These are phyloP conservation scores for Mortierella polycephala DNA, from an alignment of 371 early-diverging fungal species.

Conservation along the genomic window DNA sequence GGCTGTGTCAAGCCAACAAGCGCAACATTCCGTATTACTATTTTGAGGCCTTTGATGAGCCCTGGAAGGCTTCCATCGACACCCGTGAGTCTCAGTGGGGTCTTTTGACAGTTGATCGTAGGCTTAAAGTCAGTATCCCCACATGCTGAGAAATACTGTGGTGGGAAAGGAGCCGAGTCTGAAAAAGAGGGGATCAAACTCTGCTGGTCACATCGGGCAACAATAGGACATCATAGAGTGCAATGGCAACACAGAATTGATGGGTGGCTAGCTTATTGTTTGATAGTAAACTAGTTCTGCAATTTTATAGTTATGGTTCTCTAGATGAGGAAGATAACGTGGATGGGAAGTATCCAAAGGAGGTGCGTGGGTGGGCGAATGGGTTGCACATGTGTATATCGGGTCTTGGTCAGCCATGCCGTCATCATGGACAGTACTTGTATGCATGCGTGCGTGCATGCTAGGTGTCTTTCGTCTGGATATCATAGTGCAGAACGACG, in stretches of 20 bases:
- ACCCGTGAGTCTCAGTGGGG: slow-evolving; percentile 55
- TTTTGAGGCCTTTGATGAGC: slow-evolving; percentile 73
- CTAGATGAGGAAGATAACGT: too few species aligned
- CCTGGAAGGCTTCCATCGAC: slow-evolving; percentile 62
- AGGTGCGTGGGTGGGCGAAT: too few species aligned
- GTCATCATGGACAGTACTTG: background rate
- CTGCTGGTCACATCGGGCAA: too few species aligned
- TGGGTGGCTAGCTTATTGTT: too few species aligned
- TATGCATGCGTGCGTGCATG: too few species aligned
- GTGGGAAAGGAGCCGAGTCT: background rate
- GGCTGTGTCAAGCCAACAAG: slow-evolving; percentile 60
- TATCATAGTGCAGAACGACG: too few species aligned
- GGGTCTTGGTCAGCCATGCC: background rate
- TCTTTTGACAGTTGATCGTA: slow-evolving; percentile 50
- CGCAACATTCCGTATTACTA: slow-evolving; percentile 62
- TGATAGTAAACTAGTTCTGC: too few species aligned
- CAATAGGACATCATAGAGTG: too few species aligned
- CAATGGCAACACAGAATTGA: too few species aligned
- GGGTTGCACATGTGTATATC: background rate
- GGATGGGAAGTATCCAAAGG: too few species aligned
- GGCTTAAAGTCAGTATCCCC: slow-evolving; percentile 50
- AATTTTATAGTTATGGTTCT: too few species aligned
- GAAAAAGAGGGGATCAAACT: background rate
- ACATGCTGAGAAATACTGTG: slow-evolving; percentile 13
- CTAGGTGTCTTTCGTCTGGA: too few species aligned